Evolutionary conservation across 1,284 basidiomycete species (phyloP).

Genomic region (Sporisorium reilianum): DNA sequence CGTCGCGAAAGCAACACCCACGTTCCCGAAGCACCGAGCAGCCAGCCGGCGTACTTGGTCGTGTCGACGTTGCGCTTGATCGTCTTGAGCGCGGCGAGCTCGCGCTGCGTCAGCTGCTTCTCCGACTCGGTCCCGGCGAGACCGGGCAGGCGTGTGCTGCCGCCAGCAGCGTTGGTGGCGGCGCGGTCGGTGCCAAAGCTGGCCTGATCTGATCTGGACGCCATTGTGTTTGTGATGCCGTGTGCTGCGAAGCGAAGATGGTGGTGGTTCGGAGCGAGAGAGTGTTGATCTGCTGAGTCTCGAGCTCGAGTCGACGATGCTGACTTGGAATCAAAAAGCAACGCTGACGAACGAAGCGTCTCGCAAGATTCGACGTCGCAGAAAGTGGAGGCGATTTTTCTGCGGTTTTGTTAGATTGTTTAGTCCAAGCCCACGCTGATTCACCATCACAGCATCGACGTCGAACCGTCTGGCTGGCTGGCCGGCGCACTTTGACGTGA

Average conservation of each 20-base stretch:
- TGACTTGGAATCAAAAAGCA: too few species aligned
- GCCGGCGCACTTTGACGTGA: conserved; percentile 38
- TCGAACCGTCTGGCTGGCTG: conserved; percentile 4
- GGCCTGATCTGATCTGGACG: not conserved
- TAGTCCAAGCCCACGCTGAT: conserved; percentile 16
- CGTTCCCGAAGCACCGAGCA: conserved; percentile 39
- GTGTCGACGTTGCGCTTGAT: conserved; percentile 51
- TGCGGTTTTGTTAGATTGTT: not conserved
- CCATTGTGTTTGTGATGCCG: too few species aligned
- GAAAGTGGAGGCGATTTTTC: conserved; percentile 8
- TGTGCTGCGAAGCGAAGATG: too few species aligned
- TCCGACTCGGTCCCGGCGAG: conserved; percentile 42
- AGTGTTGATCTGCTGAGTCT: not conserved
- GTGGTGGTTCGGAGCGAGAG: not conserved
- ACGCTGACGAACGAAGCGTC: not conserved
- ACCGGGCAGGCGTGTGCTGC: conserved; percentile 30
- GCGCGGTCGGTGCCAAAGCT: conserved; percentile 11
- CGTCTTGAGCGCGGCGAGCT: conserved; percentile 34
- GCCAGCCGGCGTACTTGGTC: conserved; percentile 49
- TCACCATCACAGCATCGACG: conserved; percentile 40
- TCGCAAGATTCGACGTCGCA: not conserved
- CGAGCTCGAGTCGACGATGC: not conserved
- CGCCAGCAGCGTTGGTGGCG: not conserved
- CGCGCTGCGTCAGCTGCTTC: conserved; percentile 46
- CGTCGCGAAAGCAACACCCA: conserved; percentile 29